phyloP scores from a whole-genome alignment of 805 yeast species.

The Grigorovia humatica region DNA sequence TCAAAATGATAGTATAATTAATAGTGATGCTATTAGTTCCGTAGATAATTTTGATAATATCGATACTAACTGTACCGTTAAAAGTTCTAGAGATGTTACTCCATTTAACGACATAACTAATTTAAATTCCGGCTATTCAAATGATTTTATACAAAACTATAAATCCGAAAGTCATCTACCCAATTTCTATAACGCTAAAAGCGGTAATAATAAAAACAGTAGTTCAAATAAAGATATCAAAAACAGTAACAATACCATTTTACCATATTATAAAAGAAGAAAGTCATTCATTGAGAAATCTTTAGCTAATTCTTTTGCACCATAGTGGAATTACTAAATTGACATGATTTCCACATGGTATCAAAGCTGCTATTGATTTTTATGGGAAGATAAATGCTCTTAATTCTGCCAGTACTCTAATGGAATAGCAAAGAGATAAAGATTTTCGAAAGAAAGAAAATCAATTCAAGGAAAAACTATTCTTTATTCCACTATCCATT shows the following conservation, averaged over 20 bases:
- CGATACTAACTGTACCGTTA: not conserved
- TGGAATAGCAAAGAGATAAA: too few relatives aligned
- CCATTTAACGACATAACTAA: not conserved
- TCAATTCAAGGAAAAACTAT: too few relatives aligned
- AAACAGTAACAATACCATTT: not conserved
- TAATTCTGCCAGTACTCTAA: too few relatives aligned
- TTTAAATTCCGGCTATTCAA: not conserved
- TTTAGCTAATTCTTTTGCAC: constrained; percentile 13
- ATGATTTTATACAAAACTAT: constrained; percentile 1
- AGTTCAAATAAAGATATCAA: not conserved
- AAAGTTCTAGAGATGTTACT: not conserved
- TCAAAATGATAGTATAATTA: too few relatives aligned
- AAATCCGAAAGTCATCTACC: constrained; percentile 4
- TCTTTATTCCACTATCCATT: too few relatives aligned
- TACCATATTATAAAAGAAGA: constrained; percentile 7
- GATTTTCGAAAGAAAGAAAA: too few relatives aligned
- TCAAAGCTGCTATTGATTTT: too few relatives aligned
- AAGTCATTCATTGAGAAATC: constrained; percentile 18
- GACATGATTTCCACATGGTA: too few relatives aligned
- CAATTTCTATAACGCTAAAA: not conserved
- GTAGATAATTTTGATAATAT: not conserved
- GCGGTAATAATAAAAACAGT: not conserved
- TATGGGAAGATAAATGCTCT: too few relatives aligned
- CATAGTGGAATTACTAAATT: too few relatives aligned
- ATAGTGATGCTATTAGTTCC: not conserved